Evolutionary conservation across 1,284 basidiomycete species (phyloP).

Genomic region (Fomitiporia mediterranea): DNA sequence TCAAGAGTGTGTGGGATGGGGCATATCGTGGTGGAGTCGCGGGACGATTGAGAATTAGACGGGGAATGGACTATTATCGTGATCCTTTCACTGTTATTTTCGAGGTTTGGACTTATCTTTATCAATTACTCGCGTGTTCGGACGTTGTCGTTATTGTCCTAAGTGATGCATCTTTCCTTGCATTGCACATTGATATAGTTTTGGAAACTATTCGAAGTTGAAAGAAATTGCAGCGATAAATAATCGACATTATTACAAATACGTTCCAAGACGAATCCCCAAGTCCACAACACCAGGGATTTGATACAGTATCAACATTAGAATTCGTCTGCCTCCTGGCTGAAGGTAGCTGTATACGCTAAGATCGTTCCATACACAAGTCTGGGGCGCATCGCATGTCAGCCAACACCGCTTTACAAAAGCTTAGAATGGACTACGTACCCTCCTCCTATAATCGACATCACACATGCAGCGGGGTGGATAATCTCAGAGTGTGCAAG

Average conservation of each 20-base stretch:
- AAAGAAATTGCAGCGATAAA: neutral
- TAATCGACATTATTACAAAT: constrained; percentile 9
- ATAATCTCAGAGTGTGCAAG: constrained; percentile 92
- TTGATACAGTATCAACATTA: neutral
- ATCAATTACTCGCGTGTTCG: constrained; percentile 1
- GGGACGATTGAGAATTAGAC: neutral
- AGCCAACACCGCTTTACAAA: neutral
- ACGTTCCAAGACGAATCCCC: neutral
- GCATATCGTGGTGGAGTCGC: constrained; percentile 16
- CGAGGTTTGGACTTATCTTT: constrained; percentile 15
- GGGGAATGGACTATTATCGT: neutral
- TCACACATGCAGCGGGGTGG: constrained; percentile 77
- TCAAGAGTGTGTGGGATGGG: constrained; percentile 5
- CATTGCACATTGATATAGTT: neutral
- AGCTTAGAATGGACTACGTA: constrained; percentile 34
- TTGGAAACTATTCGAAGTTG: neutral
- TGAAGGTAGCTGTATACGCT: constrained; percentile 82
- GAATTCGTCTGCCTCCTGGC: constrained; percentile 41
- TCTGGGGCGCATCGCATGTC: constrained; percentile 34
- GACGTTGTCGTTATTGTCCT: neutral
- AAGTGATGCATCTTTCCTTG: neutral
- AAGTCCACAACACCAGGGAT: neutral
- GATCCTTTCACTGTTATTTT: neutral
- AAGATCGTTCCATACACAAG: constrained; percentile 94
- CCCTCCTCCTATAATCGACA: constrained; percentile 94